Evolutionary conservation across 106 monocot genomes (phyloP), one percentile per base, ranked within the genome.

Genomic region (Dioscorea alata): DNA sequence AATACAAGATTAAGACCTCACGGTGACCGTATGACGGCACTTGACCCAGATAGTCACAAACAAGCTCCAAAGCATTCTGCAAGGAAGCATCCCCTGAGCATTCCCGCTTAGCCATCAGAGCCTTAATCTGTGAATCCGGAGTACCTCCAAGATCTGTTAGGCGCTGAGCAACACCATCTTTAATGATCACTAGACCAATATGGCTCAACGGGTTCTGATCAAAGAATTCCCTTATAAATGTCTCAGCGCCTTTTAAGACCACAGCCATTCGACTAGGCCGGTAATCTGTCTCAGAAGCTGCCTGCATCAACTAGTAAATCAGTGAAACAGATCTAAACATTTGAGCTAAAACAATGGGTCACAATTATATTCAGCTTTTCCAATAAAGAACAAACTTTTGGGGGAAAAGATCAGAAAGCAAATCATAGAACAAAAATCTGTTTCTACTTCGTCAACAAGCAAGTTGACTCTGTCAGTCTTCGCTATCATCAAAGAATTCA

Each of bases 171-270:
- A 99, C 52, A 59, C 99, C 99, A 74, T 99, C 99, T 75, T 99
- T 93, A 62, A 99, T 88, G 23, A 80, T 80, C 6, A 99, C 74
- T 6, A 93, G 64, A 49, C 99, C 90, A 57, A 93, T 72, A 77
- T 93, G 99, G 72, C 93, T 93, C 31, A 99, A 87, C 4, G 93
- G 99, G 53, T 99, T 99, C 70, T 99, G 93, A 76, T 93, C 90
- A 74, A 99, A 93, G 78, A 87, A 99, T 79, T 99, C 99, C 77
- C 88, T 82, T 18, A 99, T 81, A 62, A 99, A 99, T 25, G 73
- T 73, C 77, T 85, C 93, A 1, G 75, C 85, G 69, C 76, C 75
- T 82, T 86, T 99, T 35, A 87, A 87, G 61, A 88, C 82, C 12
- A 84, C 85, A 69, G 70, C 90, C 93, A 99, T 99, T 65, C 90